Conservation (phyloP, 192 early-diverging fungal genomes). For the Entomortierella lignicola region DNA sequence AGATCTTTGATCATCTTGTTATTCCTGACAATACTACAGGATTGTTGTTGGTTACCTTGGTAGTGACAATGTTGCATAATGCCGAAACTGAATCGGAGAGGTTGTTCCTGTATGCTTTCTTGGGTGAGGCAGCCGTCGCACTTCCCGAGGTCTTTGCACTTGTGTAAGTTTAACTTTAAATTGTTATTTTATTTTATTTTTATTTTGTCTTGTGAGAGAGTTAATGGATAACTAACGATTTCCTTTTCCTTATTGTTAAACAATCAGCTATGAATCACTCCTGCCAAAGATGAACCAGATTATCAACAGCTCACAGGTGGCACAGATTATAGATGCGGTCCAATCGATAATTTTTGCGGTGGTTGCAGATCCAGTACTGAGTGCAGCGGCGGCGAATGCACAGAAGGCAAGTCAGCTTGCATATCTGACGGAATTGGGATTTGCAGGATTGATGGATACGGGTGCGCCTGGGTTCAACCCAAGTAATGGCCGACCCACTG, state of each 20-base stretch:
- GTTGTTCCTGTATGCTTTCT: slow-evolving; percentile 78
- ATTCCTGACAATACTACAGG: slow-evolving; percentile 74
- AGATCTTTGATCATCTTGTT: slow-evolving; percentile 74
- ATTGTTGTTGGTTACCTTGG: slow-evolving; percentile 70
- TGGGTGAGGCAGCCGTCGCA: slow-evolving; percentile 77
- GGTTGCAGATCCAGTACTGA: slow-evolving; percentile 60
- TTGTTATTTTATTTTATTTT: slow-evolving; percentile 2
- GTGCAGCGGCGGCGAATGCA: slow-evolving; percentile 36
- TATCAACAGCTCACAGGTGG: slow-evolving; percentile 70
- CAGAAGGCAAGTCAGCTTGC: slow-evolving; percentile 57
- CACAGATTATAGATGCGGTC: slow-evolving; percentile 75
- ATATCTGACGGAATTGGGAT: slow-evolving; percentile 67
- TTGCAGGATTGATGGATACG: slow-evolving; percentile 59
- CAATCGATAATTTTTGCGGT: slow-evolving; percentile 79
- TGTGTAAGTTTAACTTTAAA: slow-evolving; percentile 65
- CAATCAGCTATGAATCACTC: slow-evolving; percentile 72
- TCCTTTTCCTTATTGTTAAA: slow-evolving; percentile 13
- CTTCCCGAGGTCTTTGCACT: slow-evolving; percentile 80
- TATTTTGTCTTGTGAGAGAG: no score
- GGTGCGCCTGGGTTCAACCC: slow-evolving; percentile 55
- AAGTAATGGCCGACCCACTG: slow-evolving; percentile 55
- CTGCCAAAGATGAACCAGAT: slow-evolving; percentile 81
- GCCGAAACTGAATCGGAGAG: slow-evolving; percentile 80
- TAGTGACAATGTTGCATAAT: slow-evolving; percentile 78
- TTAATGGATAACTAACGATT: background rate